Base-by-base conservation (phyloP, 768 basidiomycete species). In the Dendrothele bispora region DNA sequence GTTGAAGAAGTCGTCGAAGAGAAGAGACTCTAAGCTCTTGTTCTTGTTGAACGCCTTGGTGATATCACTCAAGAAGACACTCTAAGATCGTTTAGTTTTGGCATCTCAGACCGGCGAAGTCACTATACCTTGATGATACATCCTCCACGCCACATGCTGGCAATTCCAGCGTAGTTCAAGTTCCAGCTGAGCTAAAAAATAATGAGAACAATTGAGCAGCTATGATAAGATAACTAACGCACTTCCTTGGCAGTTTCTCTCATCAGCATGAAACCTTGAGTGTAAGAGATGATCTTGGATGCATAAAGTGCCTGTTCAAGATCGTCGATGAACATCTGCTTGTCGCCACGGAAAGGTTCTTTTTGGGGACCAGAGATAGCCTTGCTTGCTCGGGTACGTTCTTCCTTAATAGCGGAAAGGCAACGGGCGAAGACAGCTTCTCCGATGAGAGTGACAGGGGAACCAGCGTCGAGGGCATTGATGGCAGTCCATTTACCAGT, bases 401-500 rank as follows among this genome's bases (percentile, higher is more conserved):
- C 97, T 4, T 87, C 86, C 74, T 99, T 99, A 78, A 98, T 84
- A 44, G 95, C 82, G 42, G 97, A 99, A 64, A 99, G 71, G 78
- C 94, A 98, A 66, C 97, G 92, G 55, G 97, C 94, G 63, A 99
- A 99, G 57, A 99, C 97, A 54, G 97, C 97, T 75, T 99, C 97
- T 49, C 97, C 97, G 62, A 99, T 98, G 61, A 99, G 82, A 51
- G 97, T 99, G 64, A 99, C 95, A 36, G 90, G 78, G 51, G 80
- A 86, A 59, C 91, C 94, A 55, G 91, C 86, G 45, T 99, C 97
- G 56, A 99, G 84, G 50, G 97, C 97, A 58, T 86, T 86, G 61
- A 98, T 89, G 48, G 97, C 97, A 47, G 97, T 99, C 97, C 97
- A 99, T 73, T 99, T 99, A 49, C 97, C 94, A 53, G 97, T 99